phyloP scores from a whole-genome alignment of 2,329 filamentous ascomycete species.

The Colletotrichum plurivorum region DNA sequence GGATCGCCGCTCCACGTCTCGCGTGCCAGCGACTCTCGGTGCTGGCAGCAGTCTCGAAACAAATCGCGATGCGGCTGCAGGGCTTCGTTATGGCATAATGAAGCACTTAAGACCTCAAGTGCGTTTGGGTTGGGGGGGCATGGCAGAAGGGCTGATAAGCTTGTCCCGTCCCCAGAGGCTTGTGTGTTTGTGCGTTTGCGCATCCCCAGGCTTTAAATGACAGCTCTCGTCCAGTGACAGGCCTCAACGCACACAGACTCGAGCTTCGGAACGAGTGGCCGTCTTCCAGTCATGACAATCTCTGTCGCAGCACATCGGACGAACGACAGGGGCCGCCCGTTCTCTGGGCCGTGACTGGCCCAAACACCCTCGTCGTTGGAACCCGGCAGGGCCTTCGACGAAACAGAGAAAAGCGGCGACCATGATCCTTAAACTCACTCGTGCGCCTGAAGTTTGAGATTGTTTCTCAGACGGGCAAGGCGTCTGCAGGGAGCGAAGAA shows the following conservation, averaged over 20 bases:
- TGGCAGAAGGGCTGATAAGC: conserved; percentile 23
- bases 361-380: conserved; percentile 36
- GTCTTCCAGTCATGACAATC: conserved; percentile 28
- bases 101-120: conserved; percentile 39
- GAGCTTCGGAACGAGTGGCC: conserved; percentile 24
- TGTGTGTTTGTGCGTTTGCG: conserved; percentile 22
- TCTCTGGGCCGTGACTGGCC: conserved; percentile 36
- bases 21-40: conserved; percentile 21
- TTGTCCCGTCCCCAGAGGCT: conserved; percentile 31
- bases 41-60: conserved; percentile 29
- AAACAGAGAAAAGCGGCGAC: conserved; percentile 31
- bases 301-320: conserved; percentile 41
- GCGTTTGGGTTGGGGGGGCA: conserved; percentile 36
- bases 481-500: conserved; percentile 38
- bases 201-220: conserved; percentile 29
- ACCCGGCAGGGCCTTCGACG: conserved; percentile 34
- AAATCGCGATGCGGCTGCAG: conserved; percentile 28
- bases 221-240: conserved; percentile 37
- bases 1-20: conserved; percentile 26
- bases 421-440: conserved; percentile 23
- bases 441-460: conserved; percentile 17
- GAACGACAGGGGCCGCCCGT: conserved; percentile 36
- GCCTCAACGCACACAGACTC: conserved; percentile 24
- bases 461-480: conserved; percentile 36
- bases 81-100: conserved; percentile 34